Evolutionary conservation across 306 rosid genomes (phyloP).

Genomic region (Morella rubra): DNA sequence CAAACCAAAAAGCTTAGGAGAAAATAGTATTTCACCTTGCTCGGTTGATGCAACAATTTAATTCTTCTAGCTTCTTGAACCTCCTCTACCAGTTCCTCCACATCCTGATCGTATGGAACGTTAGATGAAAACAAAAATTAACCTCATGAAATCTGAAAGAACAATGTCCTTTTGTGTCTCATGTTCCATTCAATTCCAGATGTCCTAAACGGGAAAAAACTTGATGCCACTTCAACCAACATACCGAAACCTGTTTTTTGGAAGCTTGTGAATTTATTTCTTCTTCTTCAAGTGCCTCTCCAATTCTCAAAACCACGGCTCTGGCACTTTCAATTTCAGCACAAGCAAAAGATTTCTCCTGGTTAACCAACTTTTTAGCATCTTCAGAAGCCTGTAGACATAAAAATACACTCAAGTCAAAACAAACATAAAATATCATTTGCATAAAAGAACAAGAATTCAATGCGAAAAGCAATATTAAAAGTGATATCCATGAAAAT

Average conservation of each 20-base stretch:
- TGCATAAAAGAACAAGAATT: neutral
- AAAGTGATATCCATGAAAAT: neutral
- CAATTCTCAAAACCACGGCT: slow-evolving; percentile 85
- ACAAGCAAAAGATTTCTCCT: slow-evolving; percentile 94
- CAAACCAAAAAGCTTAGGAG: slow-evolving; percentile 14
- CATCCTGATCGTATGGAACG: slow-evolving; percentile 52
- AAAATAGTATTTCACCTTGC: slow-evolving; percentile 57
- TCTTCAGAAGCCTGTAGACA: slow-evolving; percentile 85
- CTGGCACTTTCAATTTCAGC: slow-evolving; percentile 98
- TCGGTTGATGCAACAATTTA: slow-evolving; percentile 81
- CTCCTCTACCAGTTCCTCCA: slow-evolving; percentile 79
- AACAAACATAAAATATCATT: neutral
- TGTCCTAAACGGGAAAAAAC: slow-evolving; percentile 11
- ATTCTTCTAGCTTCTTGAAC: slow-evolving; percentile 97
- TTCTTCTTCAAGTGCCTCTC: slow-evolving; percentile 90
- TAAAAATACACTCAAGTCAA: slow-evolving; percentile 13
- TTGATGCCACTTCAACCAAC: slow-evolving; percentile 14
- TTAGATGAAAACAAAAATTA: slow-evolving; percentile 13
- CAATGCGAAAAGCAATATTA: neutral
- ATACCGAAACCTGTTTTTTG: slow-evolving; percentile 57
- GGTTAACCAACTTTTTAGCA: slow-evolving; percentile 93
- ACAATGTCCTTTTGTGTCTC: neutral
- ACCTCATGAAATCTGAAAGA: neutral
- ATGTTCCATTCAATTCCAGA: slow-evolving; percentile 16
- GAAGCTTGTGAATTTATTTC: slow-evolving; percentile 59